These are phyloP conservation scores for Bipolaris cookei DNA, from an alignment of 2,329 filamentous ascomycete species.

Conservation along the genomic window DNA sequence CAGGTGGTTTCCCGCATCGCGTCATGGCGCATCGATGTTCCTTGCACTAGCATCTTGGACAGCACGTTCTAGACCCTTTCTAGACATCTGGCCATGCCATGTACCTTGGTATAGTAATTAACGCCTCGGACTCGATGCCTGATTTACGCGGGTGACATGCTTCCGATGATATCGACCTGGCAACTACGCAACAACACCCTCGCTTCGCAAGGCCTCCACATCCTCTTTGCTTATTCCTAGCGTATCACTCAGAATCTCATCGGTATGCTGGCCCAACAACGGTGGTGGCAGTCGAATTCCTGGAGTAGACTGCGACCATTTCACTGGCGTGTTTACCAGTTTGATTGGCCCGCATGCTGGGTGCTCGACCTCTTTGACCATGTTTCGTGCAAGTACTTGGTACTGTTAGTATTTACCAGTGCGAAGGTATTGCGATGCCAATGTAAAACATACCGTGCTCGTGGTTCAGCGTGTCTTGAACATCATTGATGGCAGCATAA, in stretches of 20 bases:
- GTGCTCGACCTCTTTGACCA: constrained; percentile 90
- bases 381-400: constrained; percentile 73
- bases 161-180: not conserved
- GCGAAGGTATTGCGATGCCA: not conserved
- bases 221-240: constrained; percentile 43
- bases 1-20: constrained; percentile 2
- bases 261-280: constrained; percentile 64
- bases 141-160: not conserved
- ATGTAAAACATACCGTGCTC: constrained; percentile 68
- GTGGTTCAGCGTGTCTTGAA: constrained; percentile 82
- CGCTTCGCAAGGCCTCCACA: constrained; percentile 39
- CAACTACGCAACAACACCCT: constrained; percentile 46
- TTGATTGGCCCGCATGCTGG: constrained; percentile 82
- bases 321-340: constrained; percentile 91
- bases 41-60: not conserved
- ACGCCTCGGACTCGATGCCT: not conserved
- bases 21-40: constrained; percentile 2
- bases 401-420: constrained; percentile 8
- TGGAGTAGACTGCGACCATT: constrained; percentile 84
- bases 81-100: not conserved
- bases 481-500: constrained; percentile 92
- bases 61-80: not conserved
- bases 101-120: not conserved
- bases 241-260: constrained; percentile 43
- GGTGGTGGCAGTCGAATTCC: constrained; percentile 80